Percentiles rank a stretch among this genome's conserved stretches.
Evolutionary conservation across 345 rosid genomes (phyloP).

Genomic region (Raphanus sativus): DNA sequence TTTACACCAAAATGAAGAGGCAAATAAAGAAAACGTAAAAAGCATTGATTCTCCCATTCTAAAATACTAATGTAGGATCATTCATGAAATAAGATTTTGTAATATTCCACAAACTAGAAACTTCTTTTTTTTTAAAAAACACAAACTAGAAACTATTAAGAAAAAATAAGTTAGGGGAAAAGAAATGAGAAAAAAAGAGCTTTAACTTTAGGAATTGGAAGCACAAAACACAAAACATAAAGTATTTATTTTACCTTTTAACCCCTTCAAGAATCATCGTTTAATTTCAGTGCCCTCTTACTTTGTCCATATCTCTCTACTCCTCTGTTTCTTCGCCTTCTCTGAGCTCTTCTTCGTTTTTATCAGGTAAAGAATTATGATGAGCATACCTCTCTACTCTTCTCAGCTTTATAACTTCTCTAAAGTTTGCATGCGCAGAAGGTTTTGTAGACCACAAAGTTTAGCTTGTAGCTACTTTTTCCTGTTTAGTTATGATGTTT

Average conservation of each 20-base stretch:
- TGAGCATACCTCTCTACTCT: slow-evolving; percentile 13
- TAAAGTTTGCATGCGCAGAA: slow-evolving; percentile 25
- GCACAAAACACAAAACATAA: slow-evolving; percentile 16
- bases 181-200: slow-evolving; percentile 2
- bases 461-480: slow-evolving; percentile 1
- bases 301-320: slow-evolving; percentile 8
- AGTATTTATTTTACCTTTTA: slow-evolving; percentile 29
- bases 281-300: slow-evolving; percentile 36
- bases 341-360: slow-evolving; percentile 11
- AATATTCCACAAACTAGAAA: slow-evolving; percentile 21
- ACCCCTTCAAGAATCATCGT: slow-evolving; percentile 22
- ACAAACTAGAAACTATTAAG: background rate
- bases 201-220: slow-evolving; percentile 34
- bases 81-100: slow-evolving; percentile 38
- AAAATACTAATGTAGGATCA: slow-evolving; percentile 21
- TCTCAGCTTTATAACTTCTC: background rate
- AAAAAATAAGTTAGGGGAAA: background rate
- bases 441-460: background rate
- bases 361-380: slow-evolving; percentile 30
- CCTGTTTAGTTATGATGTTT: no score
- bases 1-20: slow-evolving; percentile 32
- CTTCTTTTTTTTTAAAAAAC: no score
- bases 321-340: slow-evolving; percentile 35
- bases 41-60: slow-evolving; percentile 28
- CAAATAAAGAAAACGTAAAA: slow-evolving; percentile 33